Evolutionary conservation across 2,329 filamentous ascomycete genomes (phyloP), one percentile per base, ranked within the genome.

Genomic region (Tricladium varicosporioides): DNA sequence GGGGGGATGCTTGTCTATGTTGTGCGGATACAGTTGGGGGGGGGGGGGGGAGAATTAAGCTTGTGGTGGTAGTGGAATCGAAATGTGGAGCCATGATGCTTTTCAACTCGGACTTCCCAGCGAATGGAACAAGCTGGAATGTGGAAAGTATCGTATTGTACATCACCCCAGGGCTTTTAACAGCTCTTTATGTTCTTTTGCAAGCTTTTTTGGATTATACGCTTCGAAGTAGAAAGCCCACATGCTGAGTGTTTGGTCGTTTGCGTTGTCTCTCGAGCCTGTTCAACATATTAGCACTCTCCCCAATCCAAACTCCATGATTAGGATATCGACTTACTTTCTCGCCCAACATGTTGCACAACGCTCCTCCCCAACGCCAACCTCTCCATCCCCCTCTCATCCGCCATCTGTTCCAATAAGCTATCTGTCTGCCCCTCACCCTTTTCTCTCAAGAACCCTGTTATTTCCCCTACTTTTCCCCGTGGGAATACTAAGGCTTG

Each of bases 311-410:
- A 40, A 11, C 3, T 40, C 10, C 32, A 36, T 36, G 32, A 11
- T n/a, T 5, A 4, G n/a, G 5, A 40, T 5, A 40, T 5, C 5
- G 36, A 40, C 36, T 40, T 40, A 40, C 36, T 61, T 40, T 61
- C 47, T 31, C 68, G 57, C 3, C 73, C 73, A 7, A 73, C 68
- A 48, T 75, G 73, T 49, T 75, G 73, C 15, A 75, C 64, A 1
- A 74, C 70, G 31, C 71, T 73, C 36, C 71, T 71, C 14, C 73
- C 70, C 18, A 75, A 62, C 4, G 72, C 73, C 70, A 71, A 73
- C 51, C 73, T 74, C 1, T 59, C 59, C 49, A 72, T 47, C 9
- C 59, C 60, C 2, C 63, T 56, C 1, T 70, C 65, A 45, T 66
- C 59, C 1, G 72, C 71, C 48, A 69, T 71, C 8, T 65, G 69